Evolutionary conservation across 129 eudicot species (phyloP).

Genomic region (Pittosporum tobira): DNA sequence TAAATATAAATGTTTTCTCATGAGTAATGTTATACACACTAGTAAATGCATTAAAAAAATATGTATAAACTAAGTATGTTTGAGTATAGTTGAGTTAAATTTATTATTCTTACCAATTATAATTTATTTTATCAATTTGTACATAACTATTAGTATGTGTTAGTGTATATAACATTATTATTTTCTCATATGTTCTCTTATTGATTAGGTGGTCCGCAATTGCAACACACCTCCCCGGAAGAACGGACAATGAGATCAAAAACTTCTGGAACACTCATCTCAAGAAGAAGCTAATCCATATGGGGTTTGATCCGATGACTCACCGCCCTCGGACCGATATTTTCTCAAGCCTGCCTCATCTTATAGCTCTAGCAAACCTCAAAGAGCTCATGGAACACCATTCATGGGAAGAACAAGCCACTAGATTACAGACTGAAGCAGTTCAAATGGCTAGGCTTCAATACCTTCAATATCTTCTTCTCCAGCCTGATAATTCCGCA

Average conservation of each 20-base stretch:
- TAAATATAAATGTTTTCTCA: too few relatives aligned
- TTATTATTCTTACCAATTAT: too few relatives aligned
- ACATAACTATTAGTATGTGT: too few relatives aligned
- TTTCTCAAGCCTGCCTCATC: constrained; percentile 64
- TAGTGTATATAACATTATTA: too few relatives aligned
- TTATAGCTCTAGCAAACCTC: constrained; percentile 66
- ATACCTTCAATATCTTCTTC: constrained; percentile 38
- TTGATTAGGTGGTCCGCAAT: constrained; percentile 98
- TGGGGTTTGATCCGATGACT: constrained; percentile 89
- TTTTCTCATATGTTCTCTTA: too few relatives aligned
- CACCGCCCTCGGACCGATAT: constrained; percentile 79
- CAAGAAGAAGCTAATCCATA: constrained; percentile 67
- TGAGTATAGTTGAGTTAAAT: too few relatives aligned
- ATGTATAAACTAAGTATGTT: too few relatives aligned
- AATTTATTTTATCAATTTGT: too few relatives aligned
- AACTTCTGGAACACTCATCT: constrained; percentile 86
- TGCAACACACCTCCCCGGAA: constrained; percentile 71
- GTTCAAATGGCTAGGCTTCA: constrained; percentile 48
- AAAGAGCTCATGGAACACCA: constrained; percentile 51
- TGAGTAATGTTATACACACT: too few relatives aligned
- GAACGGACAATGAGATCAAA: constrained; percentile 83
- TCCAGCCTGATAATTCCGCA: constrained; percentile 31
- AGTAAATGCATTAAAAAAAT: too few relatives aligned
- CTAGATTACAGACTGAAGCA: constrained; percentile 49
- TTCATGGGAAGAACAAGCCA: constrained; percentile 61